phyloP scores from a whole-genome alignment of 2,329 filamentous ascomycete species.

The Penicillium fuscoglaucum region DNA sequence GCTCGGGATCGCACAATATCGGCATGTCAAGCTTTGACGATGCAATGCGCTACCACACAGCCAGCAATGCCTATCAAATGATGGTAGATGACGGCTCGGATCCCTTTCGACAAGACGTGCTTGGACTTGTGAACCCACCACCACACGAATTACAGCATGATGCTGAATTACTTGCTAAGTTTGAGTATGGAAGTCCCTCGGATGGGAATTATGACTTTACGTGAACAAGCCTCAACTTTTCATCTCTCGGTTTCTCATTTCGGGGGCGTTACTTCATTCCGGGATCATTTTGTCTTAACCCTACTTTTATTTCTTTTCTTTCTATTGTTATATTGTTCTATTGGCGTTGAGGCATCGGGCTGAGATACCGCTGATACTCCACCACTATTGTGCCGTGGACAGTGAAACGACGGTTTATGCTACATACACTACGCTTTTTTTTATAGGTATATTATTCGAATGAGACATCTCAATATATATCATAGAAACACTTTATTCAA shows the following conservation, averaged over 20 bases:
- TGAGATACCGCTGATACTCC: slow-evolving; percentile 6
- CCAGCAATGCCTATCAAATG: slow-evolving; percentile 43
- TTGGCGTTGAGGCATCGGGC: slow-evolving; percentile 6
- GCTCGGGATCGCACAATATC: slow-evolving; percentile 33
- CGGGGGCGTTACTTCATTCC: slow-evolving; percentile 8
- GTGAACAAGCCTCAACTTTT: slow-evolving; percentile 28
- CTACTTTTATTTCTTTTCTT: slow-evolving; percentile 1
- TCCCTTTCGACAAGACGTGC: slow-evolving; percentile 39
- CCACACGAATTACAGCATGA: slow-evolving; percentile 44
- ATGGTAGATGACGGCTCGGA: slow-evolving; percentile 45
- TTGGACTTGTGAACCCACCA: slow-evolving; percentile 42
- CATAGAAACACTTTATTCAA: background rate
- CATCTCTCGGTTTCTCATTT: background rate
- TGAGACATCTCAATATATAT: background rate
- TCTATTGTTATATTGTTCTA: slow-evolving; percentile 3
- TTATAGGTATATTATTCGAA: background rate
- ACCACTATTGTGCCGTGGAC: slow-evolving; percentile 2
- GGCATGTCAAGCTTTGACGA: slow-evolving; percentile 40
- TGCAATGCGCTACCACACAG: slow-evolving; percentile 39
- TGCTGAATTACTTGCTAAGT: slow-evolving; percentile 42
- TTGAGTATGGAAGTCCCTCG: slow-evolving; percentile 40
- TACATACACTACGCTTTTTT: background rate
- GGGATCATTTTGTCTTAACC: slow-evolving; percentile 7
- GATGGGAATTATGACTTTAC: slow-evolving; percentile 40
- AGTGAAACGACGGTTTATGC: background rate